These are phyloP conservation scores for Silybum marianum DNA, from an alignment of 129 eudicot species.

Conservation along the genomic window DNA sequence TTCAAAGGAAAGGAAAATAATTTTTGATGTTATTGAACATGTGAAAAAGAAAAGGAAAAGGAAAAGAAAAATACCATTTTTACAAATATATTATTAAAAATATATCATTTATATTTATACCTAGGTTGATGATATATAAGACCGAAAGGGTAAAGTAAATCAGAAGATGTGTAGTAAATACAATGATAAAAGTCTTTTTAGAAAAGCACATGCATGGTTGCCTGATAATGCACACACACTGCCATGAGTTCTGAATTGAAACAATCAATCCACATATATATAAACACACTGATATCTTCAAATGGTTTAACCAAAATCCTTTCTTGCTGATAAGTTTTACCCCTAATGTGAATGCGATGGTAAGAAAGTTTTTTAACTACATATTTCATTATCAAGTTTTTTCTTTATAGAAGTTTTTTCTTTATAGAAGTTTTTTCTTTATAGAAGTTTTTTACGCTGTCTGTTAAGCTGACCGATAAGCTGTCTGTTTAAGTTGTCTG, in stretches of 20 bases:
- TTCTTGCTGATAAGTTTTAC: slow-evolving; percentile 20
- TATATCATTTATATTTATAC: not conserved
- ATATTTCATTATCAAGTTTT: not conserved
- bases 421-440: too few relatives aligned
- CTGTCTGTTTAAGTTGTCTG: too few relatives aligned
- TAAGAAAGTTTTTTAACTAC: not conserved
- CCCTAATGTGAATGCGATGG: slow-evolving; percentile 34
- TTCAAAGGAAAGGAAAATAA: too few relatives aligned
- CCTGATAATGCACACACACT: slow-evolving; percentile 41
- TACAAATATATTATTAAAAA: too few relatives aligned
- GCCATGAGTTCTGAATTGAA: slow-evolving; percentile 41
- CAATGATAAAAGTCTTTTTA: slow-evolving; percentile 46
- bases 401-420: too few relatives aligned
- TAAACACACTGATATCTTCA: slow-evolving; percentile 40
- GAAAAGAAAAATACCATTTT: too few relatives aligned
- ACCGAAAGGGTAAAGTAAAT: slow-evolving; percentile 22
- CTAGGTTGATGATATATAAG: slow-evolving; percentile 11
- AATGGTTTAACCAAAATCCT: slow-evolving; percentile 22
- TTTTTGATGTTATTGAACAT: too few relatives aligned
- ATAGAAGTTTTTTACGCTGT: too few relatives aligned
- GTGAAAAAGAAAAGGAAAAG: too few relatives aligned
- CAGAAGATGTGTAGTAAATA: slow-evolving; percentile 37
- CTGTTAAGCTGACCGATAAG: too few relatives aligned
- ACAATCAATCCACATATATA: slow-evolving; percentile 42
- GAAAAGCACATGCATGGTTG: slow-evolving; percentile 49